These are phyloP conservation scores for Agarophyton chilense DNA, from an alignment of 23 red algal species.

Conservation along the genomic window DNA sequence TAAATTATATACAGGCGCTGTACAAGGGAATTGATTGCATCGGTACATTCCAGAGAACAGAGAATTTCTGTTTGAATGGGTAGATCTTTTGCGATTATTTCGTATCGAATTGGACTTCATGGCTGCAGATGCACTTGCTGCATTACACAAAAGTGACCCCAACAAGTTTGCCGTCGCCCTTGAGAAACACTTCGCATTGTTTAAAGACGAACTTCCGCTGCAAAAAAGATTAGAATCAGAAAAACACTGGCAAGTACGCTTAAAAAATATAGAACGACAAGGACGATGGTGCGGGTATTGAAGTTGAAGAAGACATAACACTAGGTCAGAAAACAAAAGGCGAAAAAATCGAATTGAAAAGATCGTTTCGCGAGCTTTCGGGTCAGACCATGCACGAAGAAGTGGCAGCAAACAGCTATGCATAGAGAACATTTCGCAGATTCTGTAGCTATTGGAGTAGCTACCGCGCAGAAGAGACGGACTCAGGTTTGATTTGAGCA, in stretches of 20 bases:
- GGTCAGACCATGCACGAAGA: neutral
- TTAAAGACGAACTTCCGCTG: neutral
- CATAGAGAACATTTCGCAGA: neutral
- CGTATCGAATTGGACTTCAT: constrained; percentile 36
- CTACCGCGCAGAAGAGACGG: neutral
- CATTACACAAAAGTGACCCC: neutral
- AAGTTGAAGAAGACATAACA: neutral
- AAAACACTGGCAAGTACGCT: neutral
- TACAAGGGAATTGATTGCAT: constrained; percentile 20
- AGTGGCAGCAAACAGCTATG: neutral
- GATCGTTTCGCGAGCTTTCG: neutral
- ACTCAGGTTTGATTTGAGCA: constrained; percentile 12
- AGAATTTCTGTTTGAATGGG: constrained; percentile 1
- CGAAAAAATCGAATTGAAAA: constrained; percentile 65
- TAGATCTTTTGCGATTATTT: constrained; percentile 33
- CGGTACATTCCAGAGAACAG: neutral
- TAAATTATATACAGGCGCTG: constrained; percentile 32
- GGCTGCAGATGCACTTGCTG: neutral
- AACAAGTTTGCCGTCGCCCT: neutral
- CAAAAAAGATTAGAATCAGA: neutral
- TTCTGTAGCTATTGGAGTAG: neutral
- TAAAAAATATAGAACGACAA: neutral
- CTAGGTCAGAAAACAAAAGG: constrained; percentile 21
- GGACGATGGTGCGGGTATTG: neutral
- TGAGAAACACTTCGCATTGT: neutral